Evolutionary conservation across 441 rosid genomes (phyloP), one percentile per base, ranked within the genome.

Genomic region (Daphne laureola): DNA sequence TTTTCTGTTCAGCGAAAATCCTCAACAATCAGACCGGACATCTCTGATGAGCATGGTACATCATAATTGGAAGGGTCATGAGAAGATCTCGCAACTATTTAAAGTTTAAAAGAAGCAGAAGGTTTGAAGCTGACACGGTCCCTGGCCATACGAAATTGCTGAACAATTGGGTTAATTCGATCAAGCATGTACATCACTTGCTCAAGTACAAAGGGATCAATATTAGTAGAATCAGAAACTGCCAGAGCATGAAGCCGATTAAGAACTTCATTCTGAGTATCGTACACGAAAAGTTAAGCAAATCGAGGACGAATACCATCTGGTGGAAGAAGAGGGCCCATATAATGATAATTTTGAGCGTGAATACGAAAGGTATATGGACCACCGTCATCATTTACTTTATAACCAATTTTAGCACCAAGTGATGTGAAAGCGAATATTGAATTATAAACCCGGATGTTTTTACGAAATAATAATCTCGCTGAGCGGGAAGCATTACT

Each of bases 271-370:
- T 64, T 25, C 1, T 17, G 1, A 0, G 58, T 50, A 26, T 51
- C 57, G 42, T 61, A 55, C 17, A 61, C 51, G 40, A 55, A 67
- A 14, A 67, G 8, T 18, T 67, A 62, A 0, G 51, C 57, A 54
- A 66, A 59, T 7, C 14, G 12, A 12, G 52, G 48, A 7, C n/a
- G 27, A 12, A 36, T 14, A 2, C 63, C 51, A 26, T 55, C 23
- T 0, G 0, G 2, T 1, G 61, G 66, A 44, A 50, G 54, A 0
- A 66, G 17, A 35, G 61, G 49, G n/a, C 66, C 62, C 27, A 66
- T 49, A 5, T n/a, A 11, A 4, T 59, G 61, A 17, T 54, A 55
- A 17, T 59, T 66, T 14, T 67, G 62, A 0, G 62, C 62, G 18
- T 45, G 49, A 14, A 61, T 48, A 11, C 56, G 16, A 16, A 42